A percentile compares a stretch with the other conserved stretches of the same genome.
Conservation (phyloP, 164 flowering plant species). For the Platanus orientalis region DNA sequence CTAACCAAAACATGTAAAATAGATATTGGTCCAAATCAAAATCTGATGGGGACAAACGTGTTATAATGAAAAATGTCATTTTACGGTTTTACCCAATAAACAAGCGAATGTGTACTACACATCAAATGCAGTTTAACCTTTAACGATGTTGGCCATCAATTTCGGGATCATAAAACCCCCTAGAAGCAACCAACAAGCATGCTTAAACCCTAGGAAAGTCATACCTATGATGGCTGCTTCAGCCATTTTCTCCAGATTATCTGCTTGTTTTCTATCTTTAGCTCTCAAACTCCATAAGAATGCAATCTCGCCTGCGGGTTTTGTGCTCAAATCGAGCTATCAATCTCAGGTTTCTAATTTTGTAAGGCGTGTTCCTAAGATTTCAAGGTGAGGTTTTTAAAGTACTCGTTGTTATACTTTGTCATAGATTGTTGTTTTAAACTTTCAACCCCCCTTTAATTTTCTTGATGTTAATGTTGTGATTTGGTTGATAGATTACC, state of each 20-base stretch:
- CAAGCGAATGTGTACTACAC: no score
- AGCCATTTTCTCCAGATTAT: conserved; percentile 27
- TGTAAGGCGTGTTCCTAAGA: conserved; percentile 23
- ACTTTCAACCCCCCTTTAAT: neutral
- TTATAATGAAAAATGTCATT: no score
- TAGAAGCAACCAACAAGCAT: neutral
- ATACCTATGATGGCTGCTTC: conserved; percentile 26
- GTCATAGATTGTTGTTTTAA: neutral
- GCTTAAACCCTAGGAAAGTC: neutral
- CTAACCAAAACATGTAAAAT: no score
- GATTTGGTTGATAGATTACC: conserved; percentile 38
- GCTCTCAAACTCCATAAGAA: conserved; percentile 16
- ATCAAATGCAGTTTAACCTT: neutral
- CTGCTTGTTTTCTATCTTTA: conserved; percentile 26
- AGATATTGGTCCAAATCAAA: no score
- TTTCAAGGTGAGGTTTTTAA: conserved; percentile 27
- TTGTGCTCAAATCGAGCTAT: conserved; percentile 17
- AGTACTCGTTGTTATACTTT: neutral
- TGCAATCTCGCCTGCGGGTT: conserved; percentile 5
- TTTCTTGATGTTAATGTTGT: neutral
- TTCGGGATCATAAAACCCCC: neutral
- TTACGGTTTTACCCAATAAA: no score
- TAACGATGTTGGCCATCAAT: no score
- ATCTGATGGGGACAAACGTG: no score
- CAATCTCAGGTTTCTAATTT: conserved; percentile 21